These are phyloP conservation scores for Rhodotorula sp. DNA, from an alignment of 1,284 basidiomycete genomes.

Conservation along the genomic window DNA sequence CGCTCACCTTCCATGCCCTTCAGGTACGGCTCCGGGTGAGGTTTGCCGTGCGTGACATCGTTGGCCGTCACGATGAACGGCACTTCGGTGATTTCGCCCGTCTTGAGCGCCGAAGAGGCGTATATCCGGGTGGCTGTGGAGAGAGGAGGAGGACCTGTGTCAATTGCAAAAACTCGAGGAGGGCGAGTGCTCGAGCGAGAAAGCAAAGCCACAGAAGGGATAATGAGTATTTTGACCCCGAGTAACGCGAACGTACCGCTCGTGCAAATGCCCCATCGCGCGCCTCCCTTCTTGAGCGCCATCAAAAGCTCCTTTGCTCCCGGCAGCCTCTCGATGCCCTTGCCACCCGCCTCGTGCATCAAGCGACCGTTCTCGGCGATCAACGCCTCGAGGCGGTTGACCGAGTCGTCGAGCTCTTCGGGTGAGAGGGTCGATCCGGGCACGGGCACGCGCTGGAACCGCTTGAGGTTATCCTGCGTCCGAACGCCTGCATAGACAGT, in stretches of 20 bases:
- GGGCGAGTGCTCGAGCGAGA: too few relatives aligned
- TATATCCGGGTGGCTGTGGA: constrained; percentile 38
- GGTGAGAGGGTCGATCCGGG: constrained; percentile 26
- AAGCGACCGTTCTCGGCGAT: constrained; percentile 38
- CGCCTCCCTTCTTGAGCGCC: constrained; percentile 23
- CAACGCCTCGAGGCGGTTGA: constrained; percentile 31
- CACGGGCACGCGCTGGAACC: constrained; percentile 33
- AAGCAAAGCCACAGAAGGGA: too few relatives aligned
- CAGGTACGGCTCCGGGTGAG: constrained; percentile 73
- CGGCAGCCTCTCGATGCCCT: constrained; percentile 28
- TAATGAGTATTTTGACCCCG: too few relatives aligned
- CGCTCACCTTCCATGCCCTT: constrained; percentile 50
- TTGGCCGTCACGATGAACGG: constrained; percentile 64
- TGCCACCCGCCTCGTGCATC: constrained; percentile 29
- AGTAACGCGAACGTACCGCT: constrained; percentile 20
- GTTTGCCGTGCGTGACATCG: constrained; percentile 72
- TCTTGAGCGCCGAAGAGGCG: constrained; percentile 39
- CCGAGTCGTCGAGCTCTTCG: constrained; percentile 30
- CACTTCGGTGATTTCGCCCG: constrained; percentile 31
- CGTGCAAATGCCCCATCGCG: constrained; percentile 41
- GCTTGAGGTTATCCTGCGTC: constrained; percentile 37
- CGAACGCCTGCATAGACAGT: constrained; percentile 25
- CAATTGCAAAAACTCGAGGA: background rate
- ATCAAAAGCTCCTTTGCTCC: constrained; percentile 18
- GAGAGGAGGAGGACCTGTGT: background rate